phyloP scores from a whole-genome alignment of 768 basidiomycete species.

The Naganishia vaughanmartiniae region DNA sequence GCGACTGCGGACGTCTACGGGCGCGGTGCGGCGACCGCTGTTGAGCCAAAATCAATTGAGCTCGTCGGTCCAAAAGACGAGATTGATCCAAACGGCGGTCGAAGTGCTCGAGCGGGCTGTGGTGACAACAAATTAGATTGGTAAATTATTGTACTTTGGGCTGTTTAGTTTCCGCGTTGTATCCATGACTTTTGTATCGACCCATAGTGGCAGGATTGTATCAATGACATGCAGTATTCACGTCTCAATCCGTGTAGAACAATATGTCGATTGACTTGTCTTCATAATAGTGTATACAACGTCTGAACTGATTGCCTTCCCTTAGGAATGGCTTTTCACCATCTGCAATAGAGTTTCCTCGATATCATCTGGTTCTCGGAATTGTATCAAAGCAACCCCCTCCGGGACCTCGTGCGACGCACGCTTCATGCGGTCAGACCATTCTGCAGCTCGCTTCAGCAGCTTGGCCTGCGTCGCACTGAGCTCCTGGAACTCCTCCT shows the following conservation, averaged over 20 bases:
- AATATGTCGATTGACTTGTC: no score
- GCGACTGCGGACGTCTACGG: constrained; percentile 42
- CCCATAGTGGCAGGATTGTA: background rate
- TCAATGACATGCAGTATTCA: background rate
- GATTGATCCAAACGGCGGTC: constrained; percentile 26
- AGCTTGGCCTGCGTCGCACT: constrained; percentile 30
- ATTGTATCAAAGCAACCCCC: constrained; percentile 23
- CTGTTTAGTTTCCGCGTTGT: background rate
- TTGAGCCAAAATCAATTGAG: constrained; percentile 33
- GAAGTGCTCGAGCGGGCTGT: constrained; percentile 27
- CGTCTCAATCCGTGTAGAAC: no score
- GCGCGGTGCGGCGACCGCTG: constrained; percentile 37
- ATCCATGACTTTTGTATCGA: constrained; percentile 6
- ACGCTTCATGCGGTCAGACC: constrained; percentile 22
- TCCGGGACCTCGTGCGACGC: constrained; percentile 12
- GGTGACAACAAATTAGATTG: constrained; percentile 37
- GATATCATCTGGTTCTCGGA: constrained; percentile 28
- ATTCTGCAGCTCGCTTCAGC: constrained; percentile 26
- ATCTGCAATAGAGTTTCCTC: constrained; percentile 22
- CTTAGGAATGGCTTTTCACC: background rate
- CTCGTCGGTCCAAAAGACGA: constrained; percentile 37
- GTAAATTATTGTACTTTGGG: constrained; percentile 19
- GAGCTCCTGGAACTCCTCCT: constrained; percentile 26
- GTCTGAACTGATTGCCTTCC: background rate
- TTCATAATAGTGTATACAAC: no score